These are phyloP conservation scores for Linum trigynum DNA, from an alignment of 345 rosid genomes.

Conservation along the genomic window DNA sequence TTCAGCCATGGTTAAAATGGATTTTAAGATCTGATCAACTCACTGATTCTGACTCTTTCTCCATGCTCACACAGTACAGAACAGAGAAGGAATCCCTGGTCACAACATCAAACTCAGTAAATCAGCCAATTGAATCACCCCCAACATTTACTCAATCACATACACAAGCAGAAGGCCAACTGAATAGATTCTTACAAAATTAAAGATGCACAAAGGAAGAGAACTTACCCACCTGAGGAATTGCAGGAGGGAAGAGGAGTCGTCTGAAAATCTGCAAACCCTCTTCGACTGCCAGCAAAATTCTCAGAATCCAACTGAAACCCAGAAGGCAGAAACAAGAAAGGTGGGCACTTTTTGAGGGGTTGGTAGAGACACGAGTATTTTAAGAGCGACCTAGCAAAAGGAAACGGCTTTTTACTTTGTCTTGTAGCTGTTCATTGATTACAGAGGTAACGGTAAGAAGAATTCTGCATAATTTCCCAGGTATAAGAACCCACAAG, in stretches of 20 bases:
- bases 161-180: too few relatives aligned
- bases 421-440: neutral
- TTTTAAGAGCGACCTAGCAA: neutral
- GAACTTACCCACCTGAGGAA: neutral
- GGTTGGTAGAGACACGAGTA: neutral
- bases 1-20: constrained; percentile 21
- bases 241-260: neutral
- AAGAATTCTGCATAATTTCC: neutral
- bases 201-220: neutral
- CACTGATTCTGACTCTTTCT: constrained; percentile 21
- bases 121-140: too few relatives aligned
- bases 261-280: neutral
- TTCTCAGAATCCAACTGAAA: neutral
- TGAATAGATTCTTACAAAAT: too few relatives aligned
- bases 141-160: too few relatives aligned
- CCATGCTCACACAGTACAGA: neutral
- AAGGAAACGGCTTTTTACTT: neutral
- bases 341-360: neutral
- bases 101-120: neutral
- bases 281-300: neutral
- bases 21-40: neutral
- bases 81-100: neutral
- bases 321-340: neutral
- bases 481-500: neutral
- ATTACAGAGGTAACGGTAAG: neutral